Conservation (phyloP, 768 basidiomycete species). For the Hygrophoropsis aurantiaca region DNA sequence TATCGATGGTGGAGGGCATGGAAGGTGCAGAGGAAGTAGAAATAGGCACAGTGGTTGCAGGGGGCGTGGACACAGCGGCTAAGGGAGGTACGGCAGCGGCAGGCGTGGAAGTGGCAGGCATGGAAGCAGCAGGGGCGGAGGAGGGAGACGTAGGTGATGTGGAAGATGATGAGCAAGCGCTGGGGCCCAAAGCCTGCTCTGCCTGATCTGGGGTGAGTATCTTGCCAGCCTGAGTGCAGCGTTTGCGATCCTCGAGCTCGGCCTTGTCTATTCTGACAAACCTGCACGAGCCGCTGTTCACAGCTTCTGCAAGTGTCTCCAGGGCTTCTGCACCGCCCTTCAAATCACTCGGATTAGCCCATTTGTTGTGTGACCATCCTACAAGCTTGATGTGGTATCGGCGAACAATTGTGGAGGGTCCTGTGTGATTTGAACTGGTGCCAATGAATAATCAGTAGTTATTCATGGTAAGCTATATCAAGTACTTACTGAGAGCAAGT, state of each 20-base stretch:
- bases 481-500: too few relatives aligned
- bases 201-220: not conserved
- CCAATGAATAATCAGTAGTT: not conserved
- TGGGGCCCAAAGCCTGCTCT: too few relatives aligned
- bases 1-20: too few relatives aligned
- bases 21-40: too few relatives aligned
- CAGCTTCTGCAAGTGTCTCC: not conserved
- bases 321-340: not conserved
- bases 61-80: too few relatives aligned
- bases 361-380: not conserved
- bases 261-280: not conserved
- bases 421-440: not conserved
- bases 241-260: not conserved
- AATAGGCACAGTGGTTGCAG: too few relatives aligned
- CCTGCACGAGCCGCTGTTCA: not conserved
- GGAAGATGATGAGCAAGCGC: too few relatives aligned
- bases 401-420: not conserved
- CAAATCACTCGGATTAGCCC: not conserved
- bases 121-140: too few relatives aligned
- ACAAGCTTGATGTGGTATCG: not conserved
- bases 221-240: not conserved
- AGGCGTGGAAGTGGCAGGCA: too few relatives aligned
- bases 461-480: not conserved
- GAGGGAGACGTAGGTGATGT: too few relatives aligned
- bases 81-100: too few relatives aligned